Conservation (phyloP, 768 basidiomycete genomes). For the Holtermannia corniformis region DNA sequence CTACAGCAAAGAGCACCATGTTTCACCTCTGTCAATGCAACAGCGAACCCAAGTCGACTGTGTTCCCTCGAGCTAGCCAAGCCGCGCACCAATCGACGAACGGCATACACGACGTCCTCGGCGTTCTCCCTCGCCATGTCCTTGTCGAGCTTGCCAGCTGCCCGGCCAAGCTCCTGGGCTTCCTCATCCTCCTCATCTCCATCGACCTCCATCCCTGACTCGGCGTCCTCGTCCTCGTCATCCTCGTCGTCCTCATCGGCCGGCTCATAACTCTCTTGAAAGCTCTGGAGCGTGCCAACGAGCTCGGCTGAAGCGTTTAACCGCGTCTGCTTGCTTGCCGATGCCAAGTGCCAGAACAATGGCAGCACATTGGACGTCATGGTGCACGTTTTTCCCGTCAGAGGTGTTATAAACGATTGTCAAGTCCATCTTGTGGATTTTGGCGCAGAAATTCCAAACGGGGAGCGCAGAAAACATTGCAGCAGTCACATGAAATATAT, state of each 20-base stretch:
- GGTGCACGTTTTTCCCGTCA: not conserved
- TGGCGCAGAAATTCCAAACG: too few relatives aligned
- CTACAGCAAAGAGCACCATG: slow-evolving; percentile 2
- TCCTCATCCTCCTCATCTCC: not conserved
- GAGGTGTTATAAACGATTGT: not conserved
- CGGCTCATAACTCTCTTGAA: slow-evolving; percentile 54
- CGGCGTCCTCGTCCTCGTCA: slow-evolving; percentile 24
- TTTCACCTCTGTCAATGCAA: slow-evolving; percentile 85
- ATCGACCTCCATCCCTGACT: slow-evolving; percentile 13
- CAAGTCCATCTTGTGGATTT: too few relatives aligned
- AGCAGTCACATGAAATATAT: not conserved
- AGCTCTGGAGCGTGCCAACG: slow-evolving; percentile 67
- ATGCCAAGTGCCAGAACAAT: slow-evolving; percentile 89
- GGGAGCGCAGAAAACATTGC: not conserved
- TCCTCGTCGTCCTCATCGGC: slow-evolving; percentile 29
- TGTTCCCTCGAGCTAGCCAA: slow-evolving; percentile 86
- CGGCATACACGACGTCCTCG: slow-evolving; percentile 85
- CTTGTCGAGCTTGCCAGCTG: slow-evolving; percentile 23
- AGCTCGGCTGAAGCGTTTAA: slow-evolving; percentile 79
- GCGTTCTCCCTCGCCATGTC: slow-evolving; percentile 58
- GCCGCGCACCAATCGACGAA: slow-evolving; percentile 75
- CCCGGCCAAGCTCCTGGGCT: not conserved
- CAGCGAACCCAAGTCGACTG: slow-evolving; percentile 88
- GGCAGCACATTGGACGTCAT: slow-evolving; percentile 78
- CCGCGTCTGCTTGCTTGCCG: slow-evolving; percentile 65